Base-by-base conservation (phyloP, 352 stramenopile genomes). In the Phytophthora nicotianae region DNA sequence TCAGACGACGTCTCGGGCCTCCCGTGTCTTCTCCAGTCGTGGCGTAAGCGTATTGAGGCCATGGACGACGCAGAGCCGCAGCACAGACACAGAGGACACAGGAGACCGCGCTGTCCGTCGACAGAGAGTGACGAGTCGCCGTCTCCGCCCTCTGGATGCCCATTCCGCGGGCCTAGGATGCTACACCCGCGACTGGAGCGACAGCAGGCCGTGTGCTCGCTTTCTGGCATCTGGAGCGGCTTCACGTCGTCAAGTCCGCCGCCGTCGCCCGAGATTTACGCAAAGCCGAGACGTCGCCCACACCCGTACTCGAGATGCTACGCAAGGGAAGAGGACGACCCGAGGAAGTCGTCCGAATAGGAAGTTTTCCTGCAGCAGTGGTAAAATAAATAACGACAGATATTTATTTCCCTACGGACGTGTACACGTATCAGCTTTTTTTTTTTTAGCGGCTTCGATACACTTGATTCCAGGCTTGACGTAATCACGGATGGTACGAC, bases 41-140 rank as follows among this genome's bases (percentile, higher is more conserved):
- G 69, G 69, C 17, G 57, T 4, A 68, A 63, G 17, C 69, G 69
- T 41, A 77, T 77, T 46, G 69, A 77, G 13, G 27, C 41, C 27
- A 77, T 77, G 64, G 46, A 58, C 32, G 42, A 59, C 9, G 8
- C 23, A 47, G 6, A 23, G 38, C 24, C 17, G 16, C 14, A 14
- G 20, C 42, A 64, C 17, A 57, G 55, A 38, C 41, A 58, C 33
- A 56, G 58, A 45, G 24, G 35, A n/a, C 43, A 40, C 21, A 38
- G 47, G n/a, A 64, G 41, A 47, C 37, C 33, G 40, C 19, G 19
- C 17, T 16, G 5, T 9, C 1, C 40, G 23, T 10, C 26, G 8
- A 42, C 48, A 14, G 45, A 56, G 10, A 52, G 51, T 42, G 52
- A 56, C 27, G 56, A 21, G 19, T 49, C 61, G 16, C 21, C 54